Evolutionary conservation across 192 early-diverging fungal genomes (phyloP), one percentile per base, ranked within the genome.

Genomic region (Coemansia sp.): DNA sequence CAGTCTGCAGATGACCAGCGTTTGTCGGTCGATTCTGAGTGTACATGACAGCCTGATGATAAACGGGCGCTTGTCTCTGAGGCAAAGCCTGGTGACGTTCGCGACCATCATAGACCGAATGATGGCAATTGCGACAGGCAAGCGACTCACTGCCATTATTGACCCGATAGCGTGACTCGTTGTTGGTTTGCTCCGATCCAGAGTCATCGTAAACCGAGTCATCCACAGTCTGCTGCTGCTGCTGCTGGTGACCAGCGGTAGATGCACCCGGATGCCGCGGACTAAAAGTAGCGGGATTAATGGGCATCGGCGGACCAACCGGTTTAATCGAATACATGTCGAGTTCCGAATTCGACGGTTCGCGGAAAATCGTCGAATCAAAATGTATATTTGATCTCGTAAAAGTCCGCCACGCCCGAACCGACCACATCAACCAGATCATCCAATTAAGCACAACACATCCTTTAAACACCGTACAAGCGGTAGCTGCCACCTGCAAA

Each of bases 381-480:
- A 82, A 82, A 40, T 76, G 74, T 12, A 71, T 52, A 18, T 63
- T 66, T 18, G 58, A 58, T 1, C 80, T 67, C 1, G 74, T 76
- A 42, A 74, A 71, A 8, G 64, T 63, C 4, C 80, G 71, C 80
- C 80, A 82, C 7, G 61, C 34, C 14, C 80, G 63, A 17, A 38
- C 63, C 6, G 62, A 40, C 80, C 80, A 82, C n/a, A 64, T 30
- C 1, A 60, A 11, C 45, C 71, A 82, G 31, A 74, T 63, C 38
- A 73, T 45, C 80, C 80, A 82, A 50, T 67, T 71, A 2, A 82
- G 71, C 4, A 57, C 67, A 48, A 82, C 38, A 48, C 79, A 65
- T 7, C 79, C 79, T 1, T 55, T 68, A 20, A 82, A 63, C 30
- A 68, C 80, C 1, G 58, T 57, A 29, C 80, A 82, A 5, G 74